Evolutionary conservation across 139 green algal genomes (phyloP), one percentile per base, ranked within the genome.

Genomic region (Chlorella sp.): DNA sequence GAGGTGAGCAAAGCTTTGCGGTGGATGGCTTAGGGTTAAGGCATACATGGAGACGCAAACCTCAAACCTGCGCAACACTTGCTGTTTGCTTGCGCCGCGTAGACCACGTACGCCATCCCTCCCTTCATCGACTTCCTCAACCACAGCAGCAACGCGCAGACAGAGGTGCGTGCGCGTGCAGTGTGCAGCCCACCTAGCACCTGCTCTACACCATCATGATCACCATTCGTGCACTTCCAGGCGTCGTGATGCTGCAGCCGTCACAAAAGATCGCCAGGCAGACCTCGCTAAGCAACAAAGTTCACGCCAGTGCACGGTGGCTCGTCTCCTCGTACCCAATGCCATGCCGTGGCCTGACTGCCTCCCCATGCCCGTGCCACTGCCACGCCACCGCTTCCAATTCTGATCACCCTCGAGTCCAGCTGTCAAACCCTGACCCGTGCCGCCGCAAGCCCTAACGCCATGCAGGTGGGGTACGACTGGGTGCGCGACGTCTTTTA

Each of bases 61-160:
- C n/a, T n/a, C n/a, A n/a, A n/a, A n/a, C n/a, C n/a, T n/a, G n/a
- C n/a, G n/a, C n/a, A n/a, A n/a, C n/a, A n/a, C n/a, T n/a, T n/a
- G n/a, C n/a, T n/a, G n/a, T n/a, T n/a, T n/a, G n/a, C n/a, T n/a
- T n/a, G n/a, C n/a, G n/a, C n/a, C n/a, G n/a, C n/a, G n/a, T n/a
- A n/a, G n/a, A n/a, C n/a, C n/a, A n/a, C n/a, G n/a, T n/a, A n/a
- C n/a, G n/a, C n/a, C n/a, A n/a, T n/a, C n/a, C n/a, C 91, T 86
- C 42, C 91, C 42, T 55, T 55, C 42, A 10, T 55, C 10, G 42
- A 55, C 42, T 17, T 55, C 17, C 42, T 55, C 10, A 55, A 55
- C 42, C 42, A 55, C 42, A 55, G 42, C 42, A 55, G 42, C 42
- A 55, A 10, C 10, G 42, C 17, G 42, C 10, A 10, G 17, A 55